These are phyloP conservation scores for Edaphochlamys debaryana DNA, from an alignment of 139 green algal species.

Conservation along the genomic window DNA sequence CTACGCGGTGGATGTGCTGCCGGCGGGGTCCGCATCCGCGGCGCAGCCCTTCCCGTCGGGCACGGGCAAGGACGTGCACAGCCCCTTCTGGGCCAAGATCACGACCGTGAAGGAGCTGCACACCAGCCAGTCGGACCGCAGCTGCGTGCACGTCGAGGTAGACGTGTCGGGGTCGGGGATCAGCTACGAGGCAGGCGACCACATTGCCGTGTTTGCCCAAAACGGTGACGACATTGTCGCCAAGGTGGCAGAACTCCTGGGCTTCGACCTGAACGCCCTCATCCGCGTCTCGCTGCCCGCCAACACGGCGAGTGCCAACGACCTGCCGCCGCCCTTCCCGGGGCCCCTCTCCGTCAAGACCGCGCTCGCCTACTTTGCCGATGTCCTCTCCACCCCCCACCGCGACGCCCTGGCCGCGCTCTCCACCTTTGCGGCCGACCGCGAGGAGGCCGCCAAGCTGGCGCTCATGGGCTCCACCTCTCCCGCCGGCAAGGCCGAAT, in stretches of 20 bases:
- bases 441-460: constrained; percentile 70
- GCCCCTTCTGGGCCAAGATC: constrained; percentile 70
- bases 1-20: constrained; percentile 66
- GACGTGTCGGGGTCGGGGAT: constrained; percentile 63
- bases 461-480: constrained; percentile 65
- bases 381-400: constrained; percentile 81
- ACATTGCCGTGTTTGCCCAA: constrained; percentile 87
- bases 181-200: constrained; percentile 85
- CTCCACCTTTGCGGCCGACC: constrained; percentile 69
- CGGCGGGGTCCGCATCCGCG: background rate
- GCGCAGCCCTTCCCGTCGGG: constrained; percentile 45
- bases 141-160: constrained; percentile 95
- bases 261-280: constrained; percentile 58
- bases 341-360: constrained; percentile 73
- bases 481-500: constrained; percentile 73
- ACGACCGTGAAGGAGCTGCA: constrained; percentile 86
- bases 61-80: constrained; percentile 55
- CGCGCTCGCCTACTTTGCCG: constrained; percentile 80
- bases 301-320: background rate
- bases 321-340: constrained; percentile 66
- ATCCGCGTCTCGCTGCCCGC: constrained; percentile 16
- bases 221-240: constrained; percentile 83
- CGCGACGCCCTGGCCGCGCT: constrained; percentile 83
- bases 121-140: constrained; percentile 73
- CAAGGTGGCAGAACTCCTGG: constrained; percentile 71